Evolutionary conservation across 345 rosid genomes (phyloP), one percentile per base, ranked within the genome.

Genomic region (Pugionium dolabratum): DNA sequence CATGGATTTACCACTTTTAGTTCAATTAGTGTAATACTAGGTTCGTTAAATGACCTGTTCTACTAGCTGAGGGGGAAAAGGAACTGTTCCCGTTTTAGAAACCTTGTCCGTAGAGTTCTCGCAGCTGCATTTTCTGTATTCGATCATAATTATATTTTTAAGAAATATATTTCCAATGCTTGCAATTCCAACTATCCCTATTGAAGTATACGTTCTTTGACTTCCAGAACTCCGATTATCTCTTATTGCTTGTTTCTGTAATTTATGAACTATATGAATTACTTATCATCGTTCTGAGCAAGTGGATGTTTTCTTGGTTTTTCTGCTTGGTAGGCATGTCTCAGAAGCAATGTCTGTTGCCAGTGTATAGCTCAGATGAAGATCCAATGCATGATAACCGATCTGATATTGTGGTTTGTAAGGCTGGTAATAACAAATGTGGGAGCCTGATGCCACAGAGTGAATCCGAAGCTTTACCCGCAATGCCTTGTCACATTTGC

Each of bases 401-500:
- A 25, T 75, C 67, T 62, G 81, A 78, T 56, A 69, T 70, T 65
- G 67, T 50, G 59, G 77, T 73, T 9, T 91, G 98, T 64, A 84
- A 79, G 75, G 95, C 95, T 67, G 84, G 86, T 70, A 93, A 90
- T 74, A 78, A 64, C 40, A 79, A 59, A 65, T 90, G 97, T 76
- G 25, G 43, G 56, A 81, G 89, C 81, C 62, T 85, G 65, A 39
- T 51, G 54, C 56, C 64, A 29, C 71, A 61, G 9, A 68, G 62
- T 39, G 85, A 69, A 67, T 48, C 59, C 43, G 75, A 49, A 6
- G 5, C 72, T 32, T 31, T 67, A 59, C 70, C 78, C 40, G 35
- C 74, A 35, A 80, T 86, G 86, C 82, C 88, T 51, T 88, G 96
- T 78, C 89, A 86, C 67, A 80, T 90, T 70, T 93, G 98, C 79